A percentile compares a stretch with the other conserved stretches of the same genome.
phyloP scores from a whole-genome alignment of 345 rosid species.

The Triadica sebifera region DNA sequence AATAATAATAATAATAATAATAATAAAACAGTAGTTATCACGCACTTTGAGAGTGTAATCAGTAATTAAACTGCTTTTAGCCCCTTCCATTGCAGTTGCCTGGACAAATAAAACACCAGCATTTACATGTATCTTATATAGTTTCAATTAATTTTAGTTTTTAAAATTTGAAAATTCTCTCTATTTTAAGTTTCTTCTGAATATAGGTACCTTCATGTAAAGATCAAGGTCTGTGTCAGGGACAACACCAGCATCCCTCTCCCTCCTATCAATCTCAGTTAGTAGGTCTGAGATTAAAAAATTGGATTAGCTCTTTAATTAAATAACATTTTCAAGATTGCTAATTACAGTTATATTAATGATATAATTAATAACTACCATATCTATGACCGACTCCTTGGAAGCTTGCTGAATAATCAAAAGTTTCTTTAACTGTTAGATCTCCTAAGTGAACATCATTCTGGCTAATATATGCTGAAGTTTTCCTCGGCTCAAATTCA shows the following conservation, averaged over 20 bases:
- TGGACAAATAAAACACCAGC: slow-evolving; percentile 20
- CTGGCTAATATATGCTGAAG: slow-evolving; percentile 86
- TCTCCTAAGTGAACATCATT: slow-evolving; percentile 80
- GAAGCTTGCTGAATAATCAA: slow-evolving; percentile 84
- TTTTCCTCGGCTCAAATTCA: slow-evolving; percentile 78
- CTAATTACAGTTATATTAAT: not conserved
- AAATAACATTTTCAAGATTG: not conserved
- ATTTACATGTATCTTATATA: not conserved
- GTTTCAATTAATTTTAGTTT: not conserved
- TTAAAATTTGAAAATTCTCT: not conserved
- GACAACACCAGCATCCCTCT: slow-evolving; percentile 67
- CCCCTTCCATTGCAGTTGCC: slow-evolving; percentile 69
- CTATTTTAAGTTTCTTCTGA: not conserved
- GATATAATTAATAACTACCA: slow-evolving; percentile 40
- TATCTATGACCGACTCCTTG: slow-evolving; percentile 80
- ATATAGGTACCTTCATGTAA: slow-evolving; percentile 84
- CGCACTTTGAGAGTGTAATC: slow-evolving; percentile 86
- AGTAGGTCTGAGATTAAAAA: slow-evolving; percentile 51
- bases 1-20: too few species aligned
- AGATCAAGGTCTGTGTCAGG: slow-evolving; percentile 89
- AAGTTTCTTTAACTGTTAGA: slow-evolving; percentile 86
- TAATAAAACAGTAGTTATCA: not conserved
- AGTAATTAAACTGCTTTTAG: slow-evolving; percentile 73
- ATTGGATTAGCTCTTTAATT: not conserved
- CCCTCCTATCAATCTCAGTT: slow-evolving; percentile 72